Evolutionary conservation across 371 early-diverging fungal species (phyloP), one percentile per base, ranked within the genome.

Genomic region (Lichtheimia ramosa): DNA sequence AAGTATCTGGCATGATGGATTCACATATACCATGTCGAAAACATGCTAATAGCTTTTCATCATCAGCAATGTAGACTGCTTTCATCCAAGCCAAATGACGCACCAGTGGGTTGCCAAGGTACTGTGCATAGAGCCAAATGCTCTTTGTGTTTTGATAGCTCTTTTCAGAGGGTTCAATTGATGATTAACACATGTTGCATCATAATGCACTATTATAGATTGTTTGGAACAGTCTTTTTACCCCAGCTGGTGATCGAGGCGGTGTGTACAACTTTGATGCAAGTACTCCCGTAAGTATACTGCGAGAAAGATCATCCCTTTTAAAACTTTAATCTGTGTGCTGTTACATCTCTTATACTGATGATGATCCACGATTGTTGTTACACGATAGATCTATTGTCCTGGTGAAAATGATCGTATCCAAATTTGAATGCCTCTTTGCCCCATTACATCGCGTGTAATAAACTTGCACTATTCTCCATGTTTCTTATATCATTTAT

Each of bases 51-150:
- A 34, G 10, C 10, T 10, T 10, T 48, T 39, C 10, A 16, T 12
- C 16, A 10, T 3, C n/a, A 62, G 62, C 24, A 62, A 62, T 23
- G 42, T 56, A 16, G 62, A 62, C 16, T 62, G 62, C 20, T 62
- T 62, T 18, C 62, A 62, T 51, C 62, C 62, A 50, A 56, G 56
- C 20, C 24, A 43, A 13, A 55, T 48, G 10, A 43, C 53, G 0
- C 62, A 62, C 13, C 20, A 56, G 6, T 62, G 62, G 62, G 21
- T 62, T 7, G 56, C 62, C 18, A 62, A 62, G 43, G 62, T 60
- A 53, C 2, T 7, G 46, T 46, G 16, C 10, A 46, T 34, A 34
- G 1, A 8, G 0, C 10, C 34, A 4, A 34, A 27, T 7, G 27
- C 27, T 27, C 1, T 27, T 27, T 27, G 27, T 3, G 27, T 0